These are phyloP conservation scores for Metahyphopichia silvanorum DNA, from an alignment of 805 yeast species.

Conservation along the genomic window DNA sequence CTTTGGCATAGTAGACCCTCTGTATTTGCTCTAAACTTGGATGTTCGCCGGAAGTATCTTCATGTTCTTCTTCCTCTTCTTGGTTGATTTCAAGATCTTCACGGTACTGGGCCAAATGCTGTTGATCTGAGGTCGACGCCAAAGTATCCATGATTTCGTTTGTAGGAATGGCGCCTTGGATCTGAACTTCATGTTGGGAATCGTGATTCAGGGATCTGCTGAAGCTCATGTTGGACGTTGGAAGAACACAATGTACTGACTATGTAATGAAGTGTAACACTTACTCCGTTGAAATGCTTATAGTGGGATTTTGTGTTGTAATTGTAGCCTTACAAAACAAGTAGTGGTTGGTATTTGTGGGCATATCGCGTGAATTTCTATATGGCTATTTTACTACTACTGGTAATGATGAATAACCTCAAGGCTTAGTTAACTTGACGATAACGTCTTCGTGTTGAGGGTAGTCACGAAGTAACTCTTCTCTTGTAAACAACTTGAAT, in stretches of 20 bases:
- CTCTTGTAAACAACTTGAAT: slow-evolving; percentile 14
- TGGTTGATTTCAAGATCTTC: slow-evolving; percentile 6
- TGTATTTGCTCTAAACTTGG: slow-evolving; percentile 41
- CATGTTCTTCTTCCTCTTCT: slow-evolving; percentile 6
- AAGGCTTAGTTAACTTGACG: slow-evolving; percentile 12
- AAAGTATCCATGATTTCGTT: slow-evolving; percentile 29
- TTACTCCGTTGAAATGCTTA: too few relatives aligned
- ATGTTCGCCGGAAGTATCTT: slow-evolving; percentile 19
- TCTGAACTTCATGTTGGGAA: slow-evolving; percentile 21
- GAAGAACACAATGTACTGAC: too few relatives aligned
- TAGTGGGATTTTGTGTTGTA: too few relatives aligned
- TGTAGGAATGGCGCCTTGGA: slow-evolving; percentile 25
- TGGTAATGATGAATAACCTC: too few relatives aligned
- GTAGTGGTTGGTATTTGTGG: too few relatives aligned
- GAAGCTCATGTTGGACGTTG: too few relatives aligned
- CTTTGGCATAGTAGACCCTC: slow-evolving; percentile 38
- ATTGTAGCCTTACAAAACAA: too few relatives aligned
- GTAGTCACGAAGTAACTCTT: slow-evolving; percentile 11
- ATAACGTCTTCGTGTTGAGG: slow-evolving; percentile 17
- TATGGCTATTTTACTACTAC: too few relatives aligned
- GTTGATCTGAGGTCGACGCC: slow-evolving; percentile 13
- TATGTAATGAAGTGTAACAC: too few relatives aligned
- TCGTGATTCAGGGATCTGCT: too few relatives aligned
- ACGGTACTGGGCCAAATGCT: slow-evolving; percentile 10
- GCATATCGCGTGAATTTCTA: too few relatives aligned